Evolutionary conservation across 2,329 filamentous ascomycete species (phyloP).

Genomic region (Alternaria ethzedia): DNA sequence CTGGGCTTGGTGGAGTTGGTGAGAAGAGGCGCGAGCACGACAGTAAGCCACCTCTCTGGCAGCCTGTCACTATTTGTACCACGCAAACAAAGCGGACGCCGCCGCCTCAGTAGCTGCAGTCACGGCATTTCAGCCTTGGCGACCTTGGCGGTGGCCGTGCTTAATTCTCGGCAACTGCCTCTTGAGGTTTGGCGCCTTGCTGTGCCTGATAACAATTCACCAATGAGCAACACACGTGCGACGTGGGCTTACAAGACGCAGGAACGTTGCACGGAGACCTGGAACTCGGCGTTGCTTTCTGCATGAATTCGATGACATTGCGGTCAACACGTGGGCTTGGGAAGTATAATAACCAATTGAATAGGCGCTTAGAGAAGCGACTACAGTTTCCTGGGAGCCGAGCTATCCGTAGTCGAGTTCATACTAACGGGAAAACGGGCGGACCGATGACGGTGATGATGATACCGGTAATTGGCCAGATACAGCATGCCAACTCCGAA

Average conservation of each 20-base stretch:
- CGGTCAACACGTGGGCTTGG: slow-evolving; percentile 16
- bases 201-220: slow-evolving; percentile 32
- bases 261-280: slow-evolving; percentile 13
- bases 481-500: slow-evolving; percentile 1
- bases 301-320: not conserved
- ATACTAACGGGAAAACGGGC: not conserved
- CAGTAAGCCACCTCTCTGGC: not conserved
- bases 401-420: not conserved
- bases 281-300: slow-evolving; percentile 15
- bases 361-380: not conserved
- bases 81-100: slow-evolving; percentile 8
- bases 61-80: slow-evolving; percentile 20
- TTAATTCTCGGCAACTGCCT: slow-evolving; percentile 38
- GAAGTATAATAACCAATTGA: not conserved
- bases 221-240: slow-evolving; percentile 40
- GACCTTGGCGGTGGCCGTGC: slow-evolving; percentile 29
- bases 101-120: slow-evolving; percentile 10
- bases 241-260: slow-evolving; percentile 11
- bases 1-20: not conserved
- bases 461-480: not conserved
- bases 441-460: not conserved
- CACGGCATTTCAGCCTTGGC: not conserved
- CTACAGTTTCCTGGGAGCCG: not conserved
- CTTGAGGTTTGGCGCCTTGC: slow-evolving; percentile 13
- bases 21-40: slow-evolving; percentile 3